phyloP scores from a whole-genome alignment of 169 alveolate genomes.

The Eimeria acervulina region DNA sequence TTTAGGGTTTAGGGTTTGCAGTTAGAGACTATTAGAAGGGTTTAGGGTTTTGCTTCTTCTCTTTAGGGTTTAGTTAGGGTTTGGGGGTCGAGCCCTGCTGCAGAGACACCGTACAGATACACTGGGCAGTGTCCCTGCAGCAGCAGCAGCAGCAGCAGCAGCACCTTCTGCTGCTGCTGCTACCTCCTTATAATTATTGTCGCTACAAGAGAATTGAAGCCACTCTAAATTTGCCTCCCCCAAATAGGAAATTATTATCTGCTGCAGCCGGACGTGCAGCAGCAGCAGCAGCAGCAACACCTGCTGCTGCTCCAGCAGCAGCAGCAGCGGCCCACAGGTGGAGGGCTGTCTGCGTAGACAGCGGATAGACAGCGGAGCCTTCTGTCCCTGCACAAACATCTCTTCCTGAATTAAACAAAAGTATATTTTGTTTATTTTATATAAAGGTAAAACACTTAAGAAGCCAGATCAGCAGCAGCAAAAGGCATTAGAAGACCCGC shows the following conservation, averaged over 20 bases:
- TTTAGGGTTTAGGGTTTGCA: background rate
- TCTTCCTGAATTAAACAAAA: background rate
- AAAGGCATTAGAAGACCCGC: background rate
- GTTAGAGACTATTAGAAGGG: too few relatives aligned
- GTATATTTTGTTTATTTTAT: background rate
- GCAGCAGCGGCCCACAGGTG: conserved; percentile 7
- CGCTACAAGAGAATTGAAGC: conserved; percentile 58
- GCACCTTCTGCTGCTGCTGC: background rate
- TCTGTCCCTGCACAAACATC: background rate
- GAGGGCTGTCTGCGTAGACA: background rate
- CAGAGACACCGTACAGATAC: background rate
- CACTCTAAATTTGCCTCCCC: conserved; percentile 37
- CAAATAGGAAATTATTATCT: conserved; percentile 66
- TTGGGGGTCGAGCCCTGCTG: background rate
- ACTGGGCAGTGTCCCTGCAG: background rate
- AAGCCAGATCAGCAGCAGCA: background rate
- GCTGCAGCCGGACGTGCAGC: conserved; percentile 55
- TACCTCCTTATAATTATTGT: background rate
- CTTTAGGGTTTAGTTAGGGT: background rate
- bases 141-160: background rate
- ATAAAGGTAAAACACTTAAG: background rate
- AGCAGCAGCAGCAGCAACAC: background rate
- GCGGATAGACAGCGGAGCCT: background rate
- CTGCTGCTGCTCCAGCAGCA: background rate
- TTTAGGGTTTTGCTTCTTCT: background rate